A percentile compares a stretch with the other conserved stretches of the same genome.
These are phyloP conservation scores for Aaosphaeria arxii DNA, from an alignment of 2,329 filamentous ascomycete genomes.

Conservation along the genomic window DNA sequence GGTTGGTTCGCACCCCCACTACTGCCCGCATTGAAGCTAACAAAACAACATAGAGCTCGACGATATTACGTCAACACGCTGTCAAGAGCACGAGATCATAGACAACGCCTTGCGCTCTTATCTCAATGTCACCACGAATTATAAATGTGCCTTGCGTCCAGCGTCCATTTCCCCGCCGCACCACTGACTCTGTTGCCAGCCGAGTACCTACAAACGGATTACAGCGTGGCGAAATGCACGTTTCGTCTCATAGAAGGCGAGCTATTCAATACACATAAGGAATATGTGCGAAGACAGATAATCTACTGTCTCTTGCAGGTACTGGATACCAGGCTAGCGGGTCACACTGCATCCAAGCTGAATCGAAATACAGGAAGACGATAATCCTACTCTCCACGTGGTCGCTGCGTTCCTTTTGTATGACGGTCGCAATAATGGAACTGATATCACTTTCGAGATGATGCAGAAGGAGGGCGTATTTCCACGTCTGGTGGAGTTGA, in stretches of 20 bases:
- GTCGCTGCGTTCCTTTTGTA: conserved; percentile 82
- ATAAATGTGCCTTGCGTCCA: conserved; percentile 54
- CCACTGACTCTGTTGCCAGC: conserved; percentile 51
- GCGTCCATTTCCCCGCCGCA: background rate
- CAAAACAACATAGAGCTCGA: conserved; percentile 56
- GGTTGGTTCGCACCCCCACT: conserved; percentile 54
- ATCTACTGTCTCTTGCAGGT: conserved; percentile 80
- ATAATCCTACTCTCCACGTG: conserved; percentile 73
- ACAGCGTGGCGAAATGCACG: conserved; percentile 77
- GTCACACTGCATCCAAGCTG: conserved; percentile 10
- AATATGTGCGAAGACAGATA: conserved; percentile 90
- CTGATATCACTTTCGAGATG: conserved; percentile 73
- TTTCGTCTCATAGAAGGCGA: conserved; percentile 73
- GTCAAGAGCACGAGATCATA: conserved; percentile 63
- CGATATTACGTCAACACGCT: conserved; percentile 59
- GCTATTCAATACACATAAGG: conserved; percentile 70
- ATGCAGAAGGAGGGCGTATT: conserved; percentile 89
- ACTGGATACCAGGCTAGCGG: conserved; percentile 9
- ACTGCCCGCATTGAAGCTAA: conserved; percentile 14
- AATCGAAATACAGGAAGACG: conserved; percentile 67
- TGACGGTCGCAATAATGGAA: conserved; percentile 76
- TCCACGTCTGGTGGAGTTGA: conserved; percentile 75
- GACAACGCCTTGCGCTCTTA: conserved; percentile 85
- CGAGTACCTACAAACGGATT: conserved; percentile 70
- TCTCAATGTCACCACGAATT: conserved; percentile 72